Evolutionary conservation across 192 early-diverging fungal species (phyloP).

Genomic region (Cladochytrium replicatum): DNA sequence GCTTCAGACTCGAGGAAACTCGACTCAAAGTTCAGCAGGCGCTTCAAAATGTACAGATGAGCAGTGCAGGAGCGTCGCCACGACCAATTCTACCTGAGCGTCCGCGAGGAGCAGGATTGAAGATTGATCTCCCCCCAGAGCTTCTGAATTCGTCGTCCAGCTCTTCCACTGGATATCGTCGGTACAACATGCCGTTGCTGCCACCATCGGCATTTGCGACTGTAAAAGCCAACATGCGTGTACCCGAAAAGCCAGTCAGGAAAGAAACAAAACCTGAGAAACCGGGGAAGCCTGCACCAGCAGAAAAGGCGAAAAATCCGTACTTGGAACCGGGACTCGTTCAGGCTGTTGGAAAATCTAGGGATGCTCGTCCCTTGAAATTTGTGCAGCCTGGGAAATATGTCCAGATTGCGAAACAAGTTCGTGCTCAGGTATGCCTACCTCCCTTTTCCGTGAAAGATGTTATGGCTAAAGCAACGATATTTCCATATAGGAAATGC

Average conservation of each 20-base stretch:
- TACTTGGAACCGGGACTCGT: slow-evolving; percentile 71
- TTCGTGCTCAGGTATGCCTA: slow-evolving; percentile 50
- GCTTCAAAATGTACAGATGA: too few species aligned
- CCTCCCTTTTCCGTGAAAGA: background rate
- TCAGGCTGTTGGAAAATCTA: background rate
- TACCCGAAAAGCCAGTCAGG: slow-evolving; percentile 9
- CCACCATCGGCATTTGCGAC: slow-evolving; percentile 38
- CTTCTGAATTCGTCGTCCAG: too few species aligned
- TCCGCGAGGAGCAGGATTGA: too few species aligned
- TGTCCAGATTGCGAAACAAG: slow-evolving; percentile 69
- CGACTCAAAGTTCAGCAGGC: too few species aligned
- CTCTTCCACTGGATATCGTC: too few species aligned
- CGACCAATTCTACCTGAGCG: too few species aligned
- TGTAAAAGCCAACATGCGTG: slow-evolving; percentile 61
- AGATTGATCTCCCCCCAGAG: too few species aligned
- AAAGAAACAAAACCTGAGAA: slow-evolving; percentile 40
- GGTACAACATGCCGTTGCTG: too few species aligned
- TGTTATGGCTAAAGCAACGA: background rate
- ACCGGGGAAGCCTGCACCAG: slow-evolving; percentile 37
- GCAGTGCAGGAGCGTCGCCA: too few species aligned
- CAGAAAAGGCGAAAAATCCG: slow-evolving; percentile 64
- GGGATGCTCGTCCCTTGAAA: slow-evolving; percentile 43
- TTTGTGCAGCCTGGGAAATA: slow-evolving; percentile 80
- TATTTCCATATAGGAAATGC: slow-evolving; percentile 30
- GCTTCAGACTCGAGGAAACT: too few species aligned